Percentiles rank a stretch among this genome's conserved stretches.
Conservation (phyloP, 2,329 filamentous ascomycete species). For the Colletotrichum horii region DNA sequence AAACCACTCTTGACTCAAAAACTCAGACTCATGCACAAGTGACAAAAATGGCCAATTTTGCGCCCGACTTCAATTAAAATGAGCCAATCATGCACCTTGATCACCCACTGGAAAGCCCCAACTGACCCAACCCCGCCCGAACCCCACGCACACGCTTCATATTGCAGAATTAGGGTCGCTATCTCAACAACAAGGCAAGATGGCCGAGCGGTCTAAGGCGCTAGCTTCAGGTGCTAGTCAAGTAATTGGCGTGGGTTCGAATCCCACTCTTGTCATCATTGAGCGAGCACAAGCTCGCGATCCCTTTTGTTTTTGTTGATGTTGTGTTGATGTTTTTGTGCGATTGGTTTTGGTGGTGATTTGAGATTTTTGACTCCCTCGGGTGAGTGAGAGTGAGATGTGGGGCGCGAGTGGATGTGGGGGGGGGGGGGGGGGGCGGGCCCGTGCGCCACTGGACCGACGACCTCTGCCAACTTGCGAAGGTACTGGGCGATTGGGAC, state of each 20-base stretch:
- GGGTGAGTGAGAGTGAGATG: background rate
- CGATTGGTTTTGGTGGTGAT: background rate
- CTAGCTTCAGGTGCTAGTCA: background rate
- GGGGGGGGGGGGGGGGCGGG: background rate
- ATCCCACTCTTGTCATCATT: background rate
- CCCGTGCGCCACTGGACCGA: background rate
- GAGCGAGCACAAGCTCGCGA: accelerated
- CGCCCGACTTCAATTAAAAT: background rate
- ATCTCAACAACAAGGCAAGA: background rate
- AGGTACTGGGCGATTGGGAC: background rate
- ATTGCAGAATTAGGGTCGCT: accelerated
- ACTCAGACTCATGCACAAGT: background rate
- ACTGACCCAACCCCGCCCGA: background rate
- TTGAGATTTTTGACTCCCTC: background rate
- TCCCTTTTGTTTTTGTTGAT: background rate
- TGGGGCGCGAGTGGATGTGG: background rate
- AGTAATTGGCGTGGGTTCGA: background rate
- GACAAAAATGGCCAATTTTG: background rate
- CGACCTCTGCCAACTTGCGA: background rate
- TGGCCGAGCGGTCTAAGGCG: background rate
- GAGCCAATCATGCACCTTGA: background rate
- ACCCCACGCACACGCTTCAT: background rate
- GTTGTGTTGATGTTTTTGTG: background rate
- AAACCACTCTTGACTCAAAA: background rate
- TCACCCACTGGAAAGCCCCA: background rate